These are phyloP conservation scores for Pythium apleroticum DNA, from an alignment of 352 stramenopile species.

Conservation along the genomic window DNA sequence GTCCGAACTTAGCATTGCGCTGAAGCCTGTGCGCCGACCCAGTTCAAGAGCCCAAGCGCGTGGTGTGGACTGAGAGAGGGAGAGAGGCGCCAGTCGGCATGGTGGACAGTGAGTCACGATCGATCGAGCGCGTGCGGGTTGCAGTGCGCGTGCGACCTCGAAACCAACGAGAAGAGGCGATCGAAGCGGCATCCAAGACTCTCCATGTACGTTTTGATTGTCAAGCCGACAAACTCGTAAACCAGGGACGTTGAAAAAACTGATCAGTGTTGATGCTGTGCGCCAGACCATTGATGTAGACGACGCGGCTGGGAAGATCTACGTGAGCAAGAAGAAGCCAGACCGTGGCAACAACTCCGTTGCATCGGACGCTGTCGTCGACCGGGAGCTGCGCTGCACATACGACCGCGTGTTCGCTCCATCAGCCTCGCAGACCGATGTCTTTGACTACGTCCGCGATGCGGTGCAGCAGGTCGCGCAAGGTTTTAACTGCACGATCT, in stretches of 20 bases:
- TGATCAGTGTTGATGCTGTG: neutral
- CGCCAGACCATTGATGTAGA: slow-evolving; percentile 41
- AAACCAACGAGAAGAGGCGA: slow-evolving; percentile 68
- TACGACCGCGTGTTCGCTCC: slow-evolving; percentile 82
- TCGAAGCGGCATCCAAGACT: neutral
- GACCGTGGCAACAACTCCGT: slow-evolving; percentile 13
- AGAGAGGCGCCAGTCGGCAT: neutral
- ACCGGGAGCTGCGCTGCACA: slow-evolving; percentile 50
- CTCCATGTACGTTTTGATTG: slow-evolving; percentile 31
- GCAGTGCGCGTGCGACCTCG: slow-evolving; percentile 75
- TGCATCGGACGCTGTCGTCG: slow-evolving; percentile 3
- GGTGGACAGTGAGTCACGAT: slow-evolving; percentile 6
- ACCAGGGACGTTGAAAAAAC: neutral
- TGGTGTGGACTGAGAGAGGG: neutral
- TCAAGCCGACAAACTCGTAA: neutral
- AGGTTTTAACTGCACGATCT: slow-evolving; percentile 91
- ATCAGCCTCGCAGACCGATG: slow-evolving; percentile 53
- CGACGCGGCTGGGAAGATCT: slow-evolving; percentile 31
- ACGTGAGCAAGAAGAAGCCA: slow-evolving; percentile 52
- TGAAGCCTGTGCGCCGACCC: too few relatives aligned
- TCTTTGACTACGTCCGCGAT: slow-evolving; percentile 75
- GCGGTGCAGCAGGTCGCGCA: slow-evolving; percentile 78
- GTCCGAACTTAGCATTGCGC: neutral
- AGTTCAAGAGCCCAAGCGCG: too few relatives aligned
- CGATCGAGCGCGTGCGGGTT: slow-evolving; percentile 66